Conservation (phyloP, 176 grass and related monocot species). For the Canna indica region DNA sequence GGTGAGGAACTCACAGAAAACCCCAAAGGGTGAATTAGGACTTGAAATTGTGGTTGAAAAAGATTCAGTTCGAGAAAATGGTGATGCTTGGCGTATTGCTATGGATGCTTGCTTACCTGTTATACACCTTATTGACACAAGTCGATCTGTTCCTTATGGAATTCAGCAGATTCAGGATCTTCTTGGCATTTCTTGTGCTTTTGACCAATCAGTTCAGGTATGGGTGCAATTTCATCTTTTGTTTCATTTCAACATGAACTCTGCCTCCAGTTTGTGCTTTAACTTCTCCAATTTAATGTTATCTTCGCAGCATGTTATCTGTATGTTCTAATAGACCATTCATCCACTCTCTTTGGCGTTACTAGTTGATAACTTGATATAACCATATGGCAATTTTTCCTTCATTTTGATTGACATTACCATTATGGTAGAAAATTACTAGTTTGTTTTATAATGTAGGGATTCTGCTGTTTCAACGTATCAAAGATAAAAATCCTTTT, state of each 20-base stretch:
- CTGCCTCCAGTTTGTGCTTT: background rate
- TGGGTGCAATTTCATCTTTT: background rate
- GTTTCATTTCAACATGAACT: background rate
- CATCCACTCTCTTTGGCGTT: too few species aligned
- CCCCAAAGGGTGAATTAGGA: slow-evolving; percentile 58
- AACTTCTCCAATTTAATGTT: background rate
- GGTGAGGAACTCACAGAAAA: slow-evolving; percentile 39
- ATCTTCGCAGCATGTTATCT: background rate
- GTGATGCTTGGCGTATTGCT: slow-evolving; percentile 72
- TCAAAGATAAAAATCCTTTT: background rate
- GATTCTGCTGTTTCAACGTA: too few species aligned
- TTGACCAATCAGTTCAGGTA: slow-evolving; percentile 95
- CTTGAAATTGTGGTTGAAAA: slow-evolving; percentile 73
- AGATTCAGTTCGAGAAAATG: slow-evolving; percentile 39
- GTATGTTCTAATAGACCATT: background rate
- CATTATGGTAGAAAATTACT: too few species aligned
- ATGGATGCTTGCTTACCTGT: slow-evolving; percentile 94
- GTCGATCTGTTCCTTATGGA: slow-evolving; percentile 64
- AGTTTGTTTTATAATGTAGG: too few species aligned
- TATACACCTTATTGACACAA: slow-evolving; percentile 70
- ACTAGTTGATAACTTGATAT: too few species aligned
- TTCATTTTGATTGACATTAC: too few species aligned
- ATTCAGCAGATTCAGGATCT: slow-evolving; percentile 76
- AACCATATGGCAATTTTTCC: too few species aligned
- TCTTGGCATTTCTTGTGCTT: slow-evolving; percentile 90